Evolutionary conservation across 306 rosid species (phyloP).

Genomic region (Gillenia trifoliata): DNA sequence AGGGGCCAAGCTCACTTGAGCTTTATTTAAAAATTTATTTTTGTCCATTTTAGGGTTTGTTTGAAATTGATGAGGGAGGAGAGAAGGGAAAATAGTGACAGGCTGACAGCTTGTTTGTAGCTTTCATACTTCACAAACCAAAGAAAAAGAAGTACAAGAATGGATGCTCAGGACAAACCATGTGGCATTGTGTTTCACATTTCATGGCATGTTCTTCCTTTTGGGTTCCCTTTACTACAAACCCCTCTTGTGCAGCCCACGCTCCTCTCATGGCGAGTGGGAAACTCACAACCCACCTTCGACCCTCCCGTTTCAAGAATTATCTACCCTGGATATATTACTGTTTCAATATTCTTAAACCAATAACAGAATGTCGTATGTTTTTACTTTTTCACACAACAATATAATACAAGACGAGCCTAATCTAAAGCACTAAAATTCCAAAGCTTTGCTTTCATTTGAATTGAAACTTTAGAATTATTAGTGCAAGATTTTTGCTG

Average conservation of each 20-base stretch:
- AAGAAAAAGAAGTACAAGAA: conserved; percentile 59
- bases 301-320: too few species aligned
- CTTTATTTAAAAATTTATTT: background rate
- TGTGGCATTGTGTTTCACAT: conserved; percentile 92
- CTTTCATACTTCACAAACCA: conserved; percentile 59
- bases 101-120: conserved; percentile 78
- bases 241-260: conserved; percentile 17
- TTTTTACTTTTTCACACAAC: background rate
- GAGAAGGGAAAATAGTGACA: conserved; percentile 50
- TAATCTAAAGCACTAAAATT: background rate
- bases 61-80: conserved; percentile 13
- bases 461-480: background rate
- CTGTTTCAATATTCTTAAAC: too few species aligned
- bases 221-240: conserved; percentile 18
- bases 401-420: background rate
- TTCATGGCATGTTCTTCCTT: conserved; percentile 71
- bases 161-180: conserved; percentile 67
- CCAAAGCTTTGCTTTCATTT: background rate
- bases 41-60: conserved; percentile 39
- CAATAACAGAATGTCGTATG: too few species aligned
- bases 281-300: background rate
- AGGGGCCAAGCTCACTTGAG: conserved; percentile 13
- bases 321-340: too few species aligned
- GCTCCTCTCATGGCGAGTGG: conserved; percentile 17
- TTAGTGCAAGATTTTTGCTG: conserved; percentile 13